These are phyloP conservation scores for Coemansia furcata DNA, from an alignment of 192 early-diverging fungal species.

Conservation along the genomic window DNA sequence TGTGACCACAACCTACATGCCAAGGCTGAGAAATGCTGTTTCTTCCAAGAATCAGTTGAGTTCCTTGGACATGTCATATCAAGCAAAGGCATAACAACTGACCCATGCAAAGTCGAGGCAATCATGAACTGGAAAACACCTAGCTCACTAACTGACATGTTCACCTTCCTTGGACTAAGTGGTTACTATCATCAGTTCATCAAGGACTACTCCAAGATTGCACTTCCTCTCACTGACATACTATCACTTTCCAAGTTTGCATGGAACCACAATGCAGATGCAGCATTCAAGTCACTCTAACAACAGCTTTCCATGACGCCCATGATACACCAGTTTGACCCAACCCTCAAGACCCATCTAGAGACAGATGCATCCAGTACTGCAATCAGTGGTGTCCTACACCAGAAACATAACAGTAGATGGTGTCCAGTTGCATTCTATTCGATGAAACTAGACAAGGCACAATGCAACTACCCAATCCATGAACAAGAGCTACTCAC, in stretches of 20 bases:
- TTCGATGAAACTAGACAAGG: too few species aligned
- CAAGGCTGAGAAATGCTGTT: not conserved
- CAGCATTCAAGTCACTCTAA: too few species aligned
- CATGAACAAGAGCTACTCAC: not conserved
- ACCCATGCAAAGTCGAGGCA: not conserved
- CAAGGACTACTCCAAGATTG: not conserved
- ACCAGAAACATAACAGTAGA: not conserved
- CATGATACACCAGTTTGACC: not conserved
- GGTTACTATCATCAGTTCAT: constrained; percentile 7
- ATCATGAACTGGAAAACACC: not conserved
- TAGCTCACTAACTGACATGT: not conserved
- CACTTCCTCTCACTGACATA: not conserved
- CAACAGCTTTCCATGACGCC: too few species aligned
- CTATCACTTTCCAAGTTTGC: too few species aligned
- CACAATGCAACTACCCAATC: too few species aligned
- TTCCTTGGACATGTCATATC: not conserved
- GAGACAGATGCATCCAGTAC: not conserved
- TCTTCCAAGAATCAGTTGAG: too few species aligned
- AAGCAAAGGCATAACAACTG: not conserved
- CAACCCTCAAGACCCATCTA: not conserved
- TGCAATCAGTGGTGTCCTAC: constrained; percentile 8
- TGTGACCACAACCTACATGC: not conserved
- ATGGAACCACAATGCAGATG: too few species aligned
- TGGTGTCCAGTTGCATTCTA: too few species aligned
- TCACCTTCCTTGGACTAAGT: not conserved